Conservation (phyloP, 495 filamentous ascomycete species). For the Talaromyces nanjingensis region DNA sequence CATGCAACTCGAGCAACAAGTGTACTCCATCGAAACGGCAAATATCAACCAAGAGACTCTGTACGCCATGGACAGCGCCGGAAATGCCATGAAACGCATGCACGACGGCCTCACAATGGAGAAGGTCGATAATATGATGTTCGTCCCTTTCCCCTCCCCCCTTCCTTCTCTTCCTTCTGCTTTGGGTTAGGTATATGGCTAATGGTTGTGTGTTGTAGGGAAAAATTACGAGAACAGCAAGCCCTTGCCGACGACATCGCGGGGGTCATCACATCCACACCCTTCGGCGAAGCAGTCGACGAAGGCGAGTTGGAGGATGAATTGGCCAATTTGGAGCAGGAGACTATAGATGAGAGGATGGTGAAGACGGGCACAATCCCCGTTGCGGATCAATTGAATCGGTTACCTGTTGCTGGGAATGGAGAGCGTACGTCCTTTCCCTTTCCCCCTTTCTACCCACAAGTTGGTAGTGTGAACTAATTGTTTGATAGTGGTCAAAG, state of each 20-base stretch:
- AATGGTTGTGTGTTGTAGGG: slow-evolving; percentile 45
- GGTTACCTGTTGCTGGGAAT: slow-evolving; percentile 64
- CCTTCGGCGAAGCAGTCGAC: slow-evolving; percentile 68
- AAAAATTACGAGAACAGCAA: slow-evolving; percentile 87
- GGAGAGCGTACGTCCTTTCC: slow-evolving; percentile 61
- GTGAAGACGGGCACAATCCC: slow-evolving; percentile 76
- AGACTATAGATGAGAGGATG: slow-evolving; percentile 90
- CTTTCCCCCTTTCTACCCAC: not conserved
- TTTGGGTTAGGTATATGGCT: not conserved
- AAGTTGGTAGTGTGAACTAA: not conserved
- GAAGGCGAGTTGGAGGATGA: slow-evolving; percentile 79
- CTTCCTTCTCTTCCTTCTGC: not conserved
- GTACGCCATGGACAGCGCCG: slow-evolving; percentile 85
- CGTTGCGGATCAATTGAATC: slow-evolving; percentile 60
- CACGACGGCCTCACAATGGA: slow-evolving; percentile 85
- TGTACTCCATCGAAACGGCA: slow-evolving; percentile 92
- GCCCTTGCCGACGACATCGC: slow-evolving; percentile 88
- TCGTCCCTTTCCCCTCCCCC: slow-evolving; percentile 29
- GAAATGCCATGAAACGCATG: slow-evolving; percentile 83
- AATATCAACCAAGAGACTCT: slow-evolving; percentile 98
- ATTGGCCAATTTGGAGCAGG: slow-evolving; percentile 71
- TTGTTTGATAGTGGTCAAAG: slow-evolving; percentile 31
- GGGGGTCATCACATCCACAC: slow-evolving; percentile 66
- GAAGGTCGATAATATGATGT: slow-evolving; percentile 94
- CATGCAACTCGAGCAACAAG: slow-evolving; percentile 86